phyloP scores from a whole-genome alignment of 202 grass and related monocot genomes.

The Carex sylvatica region DNA sequence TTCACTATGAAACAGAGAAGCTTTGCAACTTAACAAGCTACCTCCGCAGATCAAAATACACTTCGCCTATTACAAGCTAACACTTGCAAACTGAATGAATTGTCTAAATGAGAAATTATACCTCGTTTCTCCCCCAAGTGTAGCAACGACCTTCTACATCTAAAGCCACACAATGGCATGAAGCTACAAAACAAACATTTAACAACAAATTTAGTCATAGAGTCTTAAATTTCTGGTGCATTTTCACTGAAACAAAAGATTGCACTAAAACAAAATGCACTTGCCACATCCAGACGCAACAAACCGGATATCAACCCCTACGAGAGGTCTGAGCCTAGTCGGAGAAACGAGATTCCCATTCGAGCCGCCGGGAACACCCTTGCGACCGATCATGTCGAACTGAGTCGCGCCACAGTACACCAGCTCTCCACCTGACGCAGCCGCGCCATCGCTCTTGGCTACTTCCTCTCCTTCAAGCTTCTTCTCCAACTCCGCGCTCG shows the following conservation, averaged over 20 bases:
- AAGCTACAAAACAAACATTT: slow-evolving; percentile 36
- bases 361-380: slow-evolving; percentile 27
- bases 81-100: slow-evolving; percentile 22
- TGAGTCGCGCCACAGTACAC: slow-evolving; percentile 80
- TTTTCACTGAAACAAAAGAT: neutral
- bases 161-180: slow-evolving; percentile 95
- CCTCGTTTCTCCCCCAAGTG: slow-evolving; percentile 97
- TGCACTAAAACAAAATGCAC: slow-evolving; percentile 16
- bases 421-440: slow-evolving; percentile 50
- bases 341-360: slow-evolving; percentile 70
- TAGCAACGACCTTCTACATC: slow-evolving; percentile 86
- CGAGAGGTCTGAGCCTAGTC: slow-evolving; percentile 64
- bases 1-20: neutral
- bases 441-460: neutral
- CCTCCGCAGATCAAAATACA: neutral
- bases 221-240: slow-evolving; percentile 1
- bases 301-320: slow-evolving; percentile 80
- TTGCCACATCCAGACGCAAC: slow-evolving; percentile 88
- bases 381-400: slow-evolving; percentile 68
- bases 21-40: neutral
- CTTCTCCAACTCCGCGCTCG: slow-evolving; percentile 39
- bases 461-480: slow-evolving; percentile 24
- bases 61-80: neutral
- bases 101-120: slow-evolving; percentile 31
- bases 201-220: neutral